Base-by-base conservation (phyloP, 78 protist genomes). In the Monosiga brevicollis region DNA sequence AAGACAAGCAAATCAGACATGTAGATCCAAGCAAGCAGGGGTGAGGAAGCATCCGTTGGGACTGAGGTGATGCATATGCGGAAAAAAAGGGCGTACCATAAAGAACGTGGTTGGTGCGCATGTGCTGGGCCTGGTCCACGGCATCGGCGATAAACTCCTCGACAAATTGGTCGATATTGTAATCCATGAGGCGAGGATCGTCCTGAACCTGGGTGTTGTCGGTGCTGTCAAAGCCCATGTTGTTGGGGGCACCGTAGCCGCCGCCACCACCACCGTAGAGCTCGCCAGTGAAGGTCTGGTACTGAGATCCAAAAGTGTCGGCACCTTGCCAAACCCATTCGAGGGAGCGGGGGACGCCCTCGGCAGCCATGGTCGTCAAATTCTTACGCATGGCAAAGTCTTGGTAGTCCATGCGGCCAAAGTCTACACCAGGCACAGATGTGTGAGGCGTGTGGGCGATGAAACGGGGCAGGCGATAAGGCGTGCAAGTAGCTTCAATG, bases 361-460 rank as follows among this genome's bases (percentile, higher is more conserved):
- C 79, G 54, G 84, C 82, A 36, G 86, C 94, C 91, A 88, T 91
- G 74, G 73, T 38, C 74, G 83, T 79, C 35, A 34, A 29, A 32
- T 54, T 37, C 20, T 79, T 35, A 72, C 93, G 84, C 15, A 1
- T n/a, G 6, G 3, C 78, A 24, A 82, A 76, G 82, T 88, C 91
- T 79, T 89, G 93, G 49, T 87, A 88, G 83, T 94, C 97, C 55
- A 94, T 94, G 76, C 97, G 87, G 22, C 94, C 97, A 78, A 87
- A 88, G 81, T 49, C n/a, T n/a, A n/a, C n/a, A n/a, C n/a, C n/a
- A n/a, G n/a, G n/a, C n/a, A n/a, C n/a, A n/a, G n/a, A n/a, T n/a
- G n/a, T n/a, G n/a, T n/a, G n/a, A n/a, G n/a, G n/a, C n/a, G n/a
- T n/a, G n/a, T n/a, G n/a, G n/a, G n/a, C n/a, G n/a, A n/a, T n/a